These are phyloP conservation scores for Zygoascus ofunaensis DNA, from an alignment of 805 yeast species.

Conservation along the genomic window DNA sequence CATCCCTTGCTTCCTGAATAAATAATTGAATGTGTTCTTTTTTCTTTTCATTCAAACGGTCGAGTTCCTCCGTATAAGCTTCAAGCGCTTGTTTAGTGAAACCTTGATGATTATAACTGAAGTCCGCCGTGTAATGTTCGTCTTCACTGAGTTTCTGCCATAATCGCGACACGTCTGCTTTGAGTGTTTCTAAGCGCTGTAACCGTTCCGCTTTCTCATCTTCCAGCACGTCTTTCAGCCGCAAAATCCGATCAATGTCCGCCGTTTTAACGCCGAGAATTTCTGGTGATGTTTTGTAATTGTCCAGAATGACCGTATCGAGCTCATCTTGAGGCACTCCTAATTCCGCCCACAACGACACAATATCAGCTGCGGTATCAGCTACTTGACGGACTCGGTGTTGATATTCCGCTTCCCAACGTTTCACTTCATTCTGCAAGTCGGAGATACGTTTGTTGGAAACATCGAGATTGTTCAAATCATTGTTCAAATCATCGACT, in stretches of 20 bases:
- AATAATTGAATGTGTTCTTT: conserved; percentile 58
- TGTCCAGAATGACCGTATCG: conserved; percentile 18
- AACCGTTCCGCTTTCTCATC: conserved; percentile 31
- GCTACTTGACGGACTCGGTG: conserved; percentile 15
- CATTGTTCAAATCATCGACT: conserved; percentile 5
- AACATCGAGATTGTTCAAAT: conserved; percentile 6
- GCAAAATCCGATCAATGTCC: conserved; percentile 24
- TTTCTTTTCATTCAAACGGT: conserved; percentile 50
- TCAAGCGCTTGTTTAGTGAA: conserved; percentile 41
- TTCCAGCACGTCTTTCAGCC: conserved; percentile 20
- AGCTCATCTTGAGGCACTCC: conserved; percentile 25
- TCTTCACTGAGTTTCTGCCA: conserved; percentile 54
- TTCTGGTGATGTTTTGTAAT: conserved; percentile 19
- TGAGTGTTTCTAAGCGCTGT: conserved; percentile 26
- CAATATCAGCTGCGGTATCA: conserved; percentile 21
- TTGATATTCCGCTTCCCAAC: conserved; percentile 20
- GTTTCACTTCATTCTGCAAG: conserved; percentile 20
- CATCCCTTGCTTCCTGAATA: conserved; percentile 49
- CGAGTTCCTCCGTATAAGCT: conserved; percentile 47
- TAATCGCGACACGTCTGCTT: conserved; percentile 36
- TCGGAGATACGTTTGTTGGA: conserved; percentile 13
- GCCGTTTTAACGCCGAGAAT: conserved; percentile 20
- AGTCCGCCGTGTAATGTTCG: conserved; percentile 32
- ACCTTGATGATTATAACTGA: conserved; percentile 35
- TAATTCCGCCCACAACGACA: conserved; percentile 26